phyloP scores from a whole-genome alignment of 2,329 filamentous ascomycete species.

The Sordariomycetes sp. region DNA sequence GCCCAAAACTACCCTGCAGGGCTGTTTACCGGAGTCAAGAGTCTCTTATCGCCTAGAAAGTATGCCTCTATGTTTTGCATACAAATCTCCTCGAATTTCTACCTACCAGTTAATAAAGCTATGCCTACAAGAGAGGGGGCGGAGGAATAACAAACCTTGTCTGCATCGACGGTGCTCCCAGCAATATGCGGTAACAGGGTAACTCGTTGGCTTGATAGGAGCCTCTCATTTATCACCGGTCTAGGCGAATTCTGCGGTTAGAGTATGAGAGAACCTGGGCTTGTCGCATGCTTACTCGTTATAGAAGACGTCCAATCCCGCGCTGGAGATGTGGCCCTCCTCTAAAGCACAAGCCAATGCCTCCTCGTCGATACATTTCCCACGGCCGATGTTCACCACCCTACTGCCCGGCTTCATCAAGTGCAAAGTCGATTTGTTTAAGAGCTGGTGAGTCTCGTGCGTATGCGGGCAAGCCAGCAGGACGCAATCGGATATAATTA shows the following conservation, averaged over 20 bases:
- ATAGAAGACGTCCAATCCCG: slow-evolving; percentile 36
- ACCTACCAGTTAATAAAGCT: background rate
- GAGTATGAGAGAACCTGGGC: background rate
- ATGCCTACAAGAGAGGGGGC: background rate
- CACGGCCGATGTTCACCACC: slow-evolving; percentile 40
- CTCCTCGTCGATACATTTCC: slow-evolving; percentile 34
- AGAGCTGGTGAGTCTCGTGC: slow-evolving; percentile 24
- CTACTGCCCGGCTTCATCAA: slow-evolving; percentile 35
- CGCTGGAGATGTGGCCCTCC: slow-evolving; percentile 30
- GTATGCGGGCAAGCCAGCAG: slow-evolving; percentile 29
- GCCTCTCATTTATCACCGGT: background rate
- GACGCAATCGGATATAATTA: slow-evolving; percentile 28
- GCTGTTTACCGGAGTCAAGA: background rate
- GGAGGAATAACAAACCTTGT: background rate
- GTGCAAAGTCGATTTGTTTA: slow-evolving; percentile 25
- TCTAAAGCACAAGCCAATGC: slow-evolving; percentile 35
- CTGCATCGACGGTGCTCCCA: background rate
- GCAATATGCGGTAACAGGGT: background rate
- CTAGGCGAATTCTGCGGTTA: background rate
- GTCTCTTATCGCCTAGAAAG: background rate
- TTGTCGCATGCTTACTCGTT: slow-evolving; percentile 18
- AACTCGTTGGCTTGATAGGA: background rate
- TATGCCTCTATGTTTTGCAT: background rate
- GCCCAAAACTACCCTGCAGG: no score
- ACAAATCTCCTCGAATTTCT: background rate